These are phyloP conservation scores for Malus sieversii DNA, from an alignment of 306 rosid genomes.

Conservation along the genomic window DNA sequence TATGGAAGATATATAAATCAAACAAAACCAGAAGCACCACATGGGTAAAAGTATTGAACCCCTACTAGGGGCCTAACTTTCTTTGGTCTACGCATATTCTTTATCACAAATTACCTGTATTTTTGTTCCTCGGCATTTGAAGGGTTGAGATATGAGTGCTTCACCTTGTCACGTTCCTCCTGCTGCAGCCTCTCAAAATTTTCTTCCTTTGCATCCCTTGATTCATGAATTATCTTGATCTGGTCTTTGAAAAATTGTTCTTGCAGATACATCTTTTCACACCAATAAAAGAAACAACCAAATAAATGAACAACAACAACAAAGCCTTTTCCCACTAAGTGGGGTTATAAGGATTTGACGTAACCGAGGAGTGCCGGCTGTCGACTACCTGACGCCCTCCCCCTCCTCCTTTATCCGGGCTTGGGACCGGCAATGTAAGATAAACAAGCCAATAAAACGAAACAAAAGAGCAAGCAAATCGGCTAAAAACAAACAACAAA, in stretches of 20 bases:
- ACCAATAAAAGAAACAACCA: background rate
- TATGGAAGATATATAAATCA: background rate
- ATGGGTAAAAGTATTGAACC: background rate
- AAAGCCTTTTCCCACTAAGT: no score
- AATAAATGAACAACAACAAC: background rate
- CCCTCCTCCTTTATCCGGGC: no score
- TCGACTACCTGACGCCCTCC: no score
- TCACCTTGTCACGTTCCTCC: conserved; percentile 66
- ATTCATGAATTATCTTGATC: conserved; percentile 39
- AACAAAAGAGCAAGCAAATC: background rate
- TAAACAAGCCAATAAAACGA: background rate
- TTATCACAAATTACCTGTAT: conserved; percentile 30
- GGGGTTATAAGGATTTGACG: no score
- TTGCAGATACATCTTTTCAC: conserved; percentile 58
- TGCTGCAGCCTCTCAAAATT: conserved; percentile 72
- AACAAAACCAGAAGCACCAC: background rate
- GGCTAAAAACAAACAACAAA: conserved; percentile 5
- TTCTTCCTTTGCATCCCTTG: conserved; percentile 53
- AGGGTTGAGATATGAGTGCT: conserved; percentile 33
- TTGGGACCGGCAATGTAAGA: no score
- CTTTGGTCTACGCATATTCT: background rate
- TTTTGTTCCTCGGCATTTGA: conserved; percentile 37
- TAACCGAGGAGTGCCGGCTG: no score
- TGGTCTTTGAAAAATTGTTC: conserved; percentile 62
- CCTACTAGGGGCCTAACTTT: background rate